Evolutionary conservation across 345 rosid genomes (phyloP).

Genomic region (Ailanthus altissimus): DNA sequence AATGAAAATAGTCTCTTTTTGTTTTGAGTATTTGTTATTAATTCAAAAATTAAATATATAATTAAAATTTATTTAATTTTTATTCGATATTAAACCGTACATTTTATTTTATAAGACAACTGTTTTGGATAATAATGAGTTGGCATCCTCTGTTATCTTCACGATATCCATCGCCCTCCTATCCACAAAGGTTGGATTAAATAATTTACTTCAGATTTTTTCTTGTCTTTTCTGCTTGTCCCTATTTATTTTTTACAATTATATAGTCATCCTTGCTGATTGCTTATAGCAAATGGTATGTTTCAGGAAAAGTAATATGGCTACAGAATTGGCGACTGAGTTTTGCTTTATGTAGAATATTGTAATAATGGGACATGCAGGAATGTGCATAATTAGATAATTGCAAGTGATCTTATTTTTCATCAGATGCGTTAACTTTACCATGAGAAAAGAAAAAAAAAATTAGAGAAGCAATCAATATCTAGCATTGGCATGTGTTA

Average conservation of each 20-base stretch:
- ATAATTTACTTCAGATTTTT: background rate
- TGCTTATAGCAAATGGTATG: background rate
- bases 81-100: no score
- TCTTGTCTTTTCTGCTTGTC: background rate
- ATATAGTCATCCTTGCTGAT: background rate
- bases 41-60: no score
- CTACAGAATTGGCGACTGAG: no score
- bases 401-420: no score
- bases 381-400: no score
- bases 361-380: no score
- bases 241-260: background rate
- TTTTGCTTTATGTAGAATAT: no score
- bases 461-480: background rate
- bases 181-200: constrained; percentile 49
- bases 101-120: constrained; percentile 69
- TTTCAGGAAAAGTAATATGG: constrained; percentile 10
- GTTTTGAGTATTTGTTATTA: no score
- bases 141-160: constrained; percentile 52
- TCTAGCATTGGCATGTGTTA: background rate
- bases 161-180: constrained; percentile 62
- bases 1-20: constrained; percentile 42
- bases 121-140: constrained; percentile 54
- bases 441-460: background rate
- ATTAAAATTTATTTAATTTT: no score
- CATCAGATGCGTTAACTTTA: no score